Percentiles rank a stretch among this genome's conserved stretches.
These are phyloP conservation scores for Apiotrichum veenhuisii DNA, from an alignment of 1,284 basidiomycete species.

Conservation along the genomic window DNA sequence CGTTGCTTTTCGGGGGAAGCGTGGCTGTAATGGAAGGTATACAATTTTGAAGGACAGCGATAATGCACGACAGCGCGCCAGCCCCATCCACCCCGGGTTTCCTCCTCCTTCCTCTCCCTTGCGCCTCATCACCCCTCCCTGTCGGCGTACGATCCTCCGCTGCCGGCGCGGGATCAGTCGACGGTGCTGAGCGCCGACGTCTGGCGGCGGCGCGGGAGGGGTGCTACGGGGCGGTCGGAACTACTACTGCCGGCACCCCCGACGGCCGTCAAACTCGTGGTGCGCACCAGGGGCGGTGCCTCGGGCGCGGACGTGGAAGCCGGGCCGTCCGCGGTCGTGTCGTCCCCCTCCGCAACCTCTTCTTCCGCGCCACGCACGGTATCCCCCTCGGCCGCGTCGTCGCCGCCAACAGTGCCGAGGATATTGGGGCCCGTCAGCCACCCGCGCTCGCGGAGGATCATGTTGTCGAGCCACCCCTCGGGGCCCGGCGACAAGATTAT, in stretches of 20 bases:
- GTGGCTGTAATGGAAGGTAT: too few species aligned
- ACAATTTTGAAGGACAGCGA: not conserved
- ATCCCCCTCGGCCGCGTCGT: not conserved
- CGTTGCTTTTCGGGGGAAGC: too few species aligned
- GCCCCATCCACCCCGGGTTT: too few species aligned
- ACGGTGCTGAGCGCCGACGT: not conserved
- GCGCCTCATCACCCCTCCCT: too few species aligned
- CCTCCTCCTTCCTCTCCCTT: too few species aligned
- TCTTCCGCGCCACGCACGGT: too few species aligned
- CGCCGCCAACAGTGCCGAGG: not conserved
- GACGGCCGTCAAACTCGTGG: not conserved
- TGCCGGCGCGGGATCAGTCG: not conserved
- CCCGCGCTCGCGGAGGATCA: not conserved
- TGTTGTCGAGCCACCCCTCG: constrained; percentile 6
- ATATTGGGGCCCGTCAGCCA: not conserved
- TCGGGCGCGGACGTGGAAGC: not conserved
- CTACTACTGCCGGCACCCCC: too few species aligned
- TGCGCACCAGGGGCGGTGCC: not conserved
- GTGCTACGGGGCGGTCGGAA: constrained; percentile 4
- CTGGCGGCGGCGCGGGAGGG: constrained; percentile 5
- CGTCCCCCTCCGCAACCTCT: too few species aligned
- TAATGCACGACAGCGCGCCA: too few species aligned
- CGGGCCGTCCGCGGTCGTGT: too few species aligned
- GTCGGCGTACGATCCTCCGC: too few species aligned
- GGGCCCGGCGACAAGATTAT: constrained; percentile 8